Percentiles rank a stretch among this genome's conserved stretches.
Conservation (phyloP, 805 yeast genomes). For the Wickerhamiella occidentalis region DNA sequence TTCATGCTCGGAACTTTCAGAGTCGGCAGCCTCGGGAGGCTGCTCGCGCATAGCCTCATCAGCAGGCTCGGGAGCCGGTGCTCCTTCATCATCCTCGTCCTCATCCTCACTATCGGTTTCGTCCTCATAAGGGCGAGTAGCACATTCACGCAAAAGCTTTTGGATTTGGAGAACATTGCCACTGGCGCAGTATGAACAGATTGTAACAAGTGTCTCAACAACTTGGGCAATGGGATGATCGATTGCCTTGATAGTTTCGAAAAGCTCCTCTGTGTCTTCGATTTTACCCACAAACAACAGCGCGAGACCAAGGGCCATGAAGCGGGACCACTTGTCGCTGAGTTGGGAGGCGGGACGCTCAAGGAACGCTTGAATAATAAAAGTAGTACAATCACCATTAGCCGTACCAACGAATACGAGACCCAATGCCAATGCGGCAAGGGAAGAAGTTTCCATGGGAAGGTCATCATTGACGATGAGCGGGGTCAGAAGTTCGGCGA, state of each 20-base stretch:
- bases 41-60: slow-evolving; percentile 21
- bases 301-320: slow-evolving; percentile 86
- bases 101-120: slow-evolving; percentile 50
- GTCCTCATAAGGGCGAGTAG: slow-evolving; percentile 48
- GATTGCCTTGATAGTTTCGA: slow-evolving; percentile 87
- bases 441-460: slow-evolving; percentile 65
- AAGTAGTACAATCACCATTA: slow-evolving; percentile 86
- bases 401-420: slow-evolving; percentile 93
- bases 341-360: slow-evolving; percentile 73
- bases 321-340: slow-evolving; percentile 74
- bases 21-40: slow-evolving; percentile 26
- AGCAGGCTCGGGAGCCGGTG: slow-evolving; percentile 10
- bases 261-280: slow-evolving; percentile 79
- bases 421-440: slow-evolving; percentile 86
- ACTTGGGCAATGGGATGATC: slow-evolving; percentile 89
- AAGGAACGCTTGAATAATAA: slow-evolving; percentile 76
- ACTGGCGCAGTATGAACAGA: slow-evolving; percentile 94
- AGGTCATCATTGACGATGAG: slow-evolving; percentile 64
- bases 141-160: slow-evolving; percentile 75
- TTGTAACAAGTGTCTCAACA: slow-evolving; percentile 75
- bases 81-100: slow-evolving; percentile 29
- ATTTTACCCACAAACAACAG: slow-evolving; percentile 85
- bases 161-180: slow-evolving; percentile 95
- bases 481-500: slow-evolving; percentile 65
- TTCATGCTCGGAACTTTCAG: slow-evolving; percentile 13